Conservation (phyloP, 768 basidiomycete species). For the Suillus variegatus region DNA sequence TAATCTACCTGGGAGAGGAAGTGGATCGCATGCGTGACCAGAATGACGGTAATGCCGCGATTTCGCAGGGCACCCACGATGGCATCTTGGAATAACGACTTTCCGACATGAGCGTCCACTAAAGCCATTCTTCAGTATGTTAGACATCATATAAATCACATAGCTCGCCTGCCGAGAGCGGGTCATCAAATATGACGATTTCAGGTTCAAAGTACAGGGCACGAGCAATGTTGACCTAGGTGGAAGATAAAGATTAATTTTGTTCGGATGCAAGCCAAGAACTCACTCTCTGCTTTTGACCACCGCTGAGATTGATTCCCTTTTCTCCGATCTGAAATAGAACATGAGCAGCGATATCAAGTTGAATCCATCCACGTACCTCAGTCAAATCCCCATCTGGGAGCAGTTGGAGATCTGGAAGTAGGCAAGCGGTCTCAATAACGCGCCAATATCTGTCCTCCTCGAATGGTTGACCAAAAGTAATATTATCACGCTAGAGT, state of each 20-base stretch:
- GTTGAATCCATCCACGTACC: conserved; percentile 32
- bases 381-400: conserved; percentile 75
- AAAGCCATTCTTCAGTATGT: neutral
- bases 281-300: conserved; percentile 60
- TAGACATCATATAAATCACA: neutral
- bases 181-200: conserved; percentile 63
- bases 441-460: conserved; percentile 67
- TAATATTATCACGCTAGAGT: conserved; percentile 59
- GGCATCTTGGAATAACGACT: conserved; percentile 66
- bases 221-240: conserved; percentile 66
- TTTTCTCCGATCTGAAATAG: conserved; percentile 65
- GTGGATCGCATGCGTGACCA: conserved; percentile 59
- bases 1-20: conserved; percentile 54
- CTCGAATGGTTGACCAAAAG: conserved; percentile 66
- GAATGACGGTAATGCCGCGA: conserved; percentile 51
- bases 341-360: neutral
- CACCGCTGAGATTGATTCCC: conserved; percentile 67
- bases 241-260: neutral
- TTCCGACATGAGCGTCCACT: conserved; percentile 79
- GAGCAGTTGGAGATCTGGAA: conserved; percentile 64
- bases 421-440: conserved; percentile 56
- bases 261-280: neutral
- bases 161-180: conserved; percentile 56
- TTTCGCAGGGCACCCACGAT: conserved; percentile 49
- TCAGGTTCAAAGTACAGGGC: conserved; percentile 69